Evolutionary conservation across 768 basidiomycete species (phyloP), one percentile per base, ranked within the genome.

Genomic region (Ramaria sp.): DNA sequence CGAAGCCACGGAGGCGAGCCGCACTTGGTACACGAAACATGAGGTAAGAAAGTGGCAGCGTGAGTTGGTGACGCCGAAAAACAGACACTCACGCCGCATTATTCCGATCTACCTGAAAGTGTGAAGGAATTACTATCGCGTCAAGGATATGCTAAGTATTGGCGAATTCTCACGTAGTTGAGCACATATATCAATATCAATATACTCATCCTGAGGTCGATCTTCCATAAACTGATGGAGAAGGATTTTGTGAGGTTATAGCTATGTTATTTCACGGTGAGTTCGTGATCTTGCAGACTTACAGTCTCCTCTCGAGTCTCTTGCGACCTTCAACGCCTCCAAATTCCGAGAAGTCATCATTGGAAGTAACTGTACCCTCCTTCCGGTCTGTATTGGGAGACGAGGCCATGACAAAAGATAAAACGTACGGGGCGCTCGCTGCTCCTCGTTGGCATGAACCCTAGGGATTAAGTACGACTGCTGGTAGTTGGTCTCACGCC

Each of bases 1-100:
- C 83, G 53, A 89, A 84, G 0, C 87, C 88, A 34, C 79, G 75
- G 41, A 88, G 71, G 53, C 88, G 76, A 34, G 86, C 88, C 11
- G 84, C 86, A 47, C 87, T 57, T 24, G 15, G 22, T 37, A 30
- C 43, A 52, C 11, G 19, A 47, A 53, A 42, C 46, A 51, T 11
- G 47, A 13, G 4, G 37, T 38, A 43, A 46, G 24, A 37, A 52
- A 31, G 30, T 49, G 19, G 22, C 15, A 49, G 22, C 27, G 5
- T 27, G 27, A 27, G 27, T 20, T 27, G 54, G 46, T 56, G 53
- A 13, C 55, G 6, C 46, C 33, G 48, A 51, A 47, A 43, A 33
- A 54, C 20, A 19, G 27, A 27, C 5, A 39, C n/a, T 30, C 22
- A 85, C 83, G 78, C 72, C 33, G 76, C 83, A 63, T 86, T 86